phyloP scores from a whole-genome alignment of 768 basidiomycete species.

The Mycena crocata region DNA sequence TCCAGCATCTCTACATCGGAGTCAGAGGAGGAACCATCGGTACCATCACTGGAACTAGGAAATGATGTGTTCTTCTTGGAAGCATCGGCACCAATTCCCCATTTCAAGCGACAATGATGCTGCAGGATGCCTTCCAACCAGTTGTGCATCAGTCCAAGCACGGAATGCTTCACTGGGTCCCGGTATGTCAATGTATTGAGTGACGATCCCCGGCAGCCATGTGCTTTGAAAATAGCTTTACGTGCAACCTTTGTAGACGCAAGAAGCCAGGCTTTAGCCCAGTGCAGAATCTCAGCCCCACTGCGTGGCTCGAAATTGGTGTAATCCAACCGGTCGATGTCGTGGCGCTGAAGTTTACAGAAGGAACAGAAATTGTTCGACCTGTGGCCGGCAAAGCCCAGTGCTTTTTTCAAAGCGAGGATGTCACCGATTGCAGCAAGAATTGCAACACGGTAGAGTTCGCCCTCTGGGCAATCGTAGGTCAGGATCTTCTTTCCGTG shows the following conservation, averaged over 20 bases:
- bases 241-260: conserved; percentile 6
- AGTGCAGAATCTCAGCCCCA: conserved; percentile 18
- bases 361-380: conserved; percentile 34
- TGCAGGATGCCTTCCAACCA: conserved; percentile 26
- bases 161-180: conserved; percentile 25
- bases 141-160: conserved; percentile 34
- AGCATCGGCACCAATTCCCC: conserved; percentile 26
- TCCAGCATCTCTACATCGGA: conserved; percentile 8
- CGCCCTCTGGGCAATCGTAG: conserved; percentile 24
- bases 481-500: conserved; percentile 20
- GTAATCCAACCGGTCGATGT: conserved; percentile 29
- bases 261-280: conserved; percentile 29
- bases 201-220: conserved; percentile 30
- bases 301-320: conserved; percentile 16
- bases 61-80: not conserved
- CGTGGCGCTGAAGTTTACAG: conserved; percentile 19
- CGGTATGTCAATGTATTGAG: conserved; percentile 30
- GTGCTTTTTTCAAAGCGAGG: conserved; percentile 27
- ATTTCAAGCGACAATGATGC: conserved; percentile 24
- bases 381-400: conserved; percentile 25
- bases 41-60: not conserved
- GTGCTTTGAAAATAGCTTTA: conserved; percentile 7
- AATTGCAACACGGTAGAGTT: conserved; percentile 22
- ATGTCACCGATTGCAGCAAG: conserved; percentile 32
- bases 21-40: not conserved